Evolutionary conservation across 1,284 basidiomycete genomes (phyloP).

Genomic region (Rhodotorula sp.): DNA sequence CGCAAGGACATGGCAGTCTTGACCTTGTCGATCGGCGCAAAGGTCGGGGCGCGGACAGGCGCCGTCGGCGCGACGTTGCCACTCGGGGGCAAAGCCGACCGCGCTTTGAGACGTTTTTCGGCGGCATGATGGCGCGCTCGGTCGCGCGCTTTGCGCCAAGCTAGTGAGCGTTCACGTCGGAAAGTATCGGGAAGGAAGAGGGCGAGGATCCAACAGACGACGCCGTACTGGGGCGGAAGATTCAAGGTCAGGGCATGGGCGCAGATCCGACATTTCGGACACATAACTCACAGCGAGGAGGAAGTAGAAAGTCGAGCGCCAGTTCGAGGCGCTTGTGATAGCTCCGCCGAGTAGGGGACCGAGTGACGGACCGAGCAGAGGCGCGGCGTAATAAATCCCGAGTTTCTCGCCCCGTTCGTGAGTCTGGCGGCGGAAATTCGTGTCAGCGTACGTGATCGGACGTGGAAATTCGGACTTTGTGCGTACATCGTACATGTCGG

Average conservation of each 20-base stretch:
- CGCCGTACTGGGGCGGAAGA: constrained; percentile 25
- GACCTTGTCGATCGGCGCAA: constrained; percentile 25
- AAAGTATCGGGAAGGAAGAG: constrained; percentile 65
- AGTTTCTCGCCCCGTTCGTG: constrained; percentile 74
- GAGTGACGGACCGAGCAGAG: constrained; percentile 4
- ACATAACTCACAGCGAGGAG: constrained; percentile 49
- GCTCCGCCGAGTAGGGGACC: constrained; percentile 43
- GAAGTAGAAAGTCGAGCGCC: constrained; percentile 77
- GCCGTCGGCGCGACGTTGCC: not conserved
- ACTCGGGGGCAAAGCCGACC: constrained; percentile 14
- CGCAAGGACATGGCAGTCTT: constrained; percentile 23
- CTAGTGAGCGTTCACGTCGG: constrained; percentile 70
- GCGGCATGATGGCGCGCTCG: constrained; percentile 34
- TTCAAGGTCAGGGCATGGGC: no score
- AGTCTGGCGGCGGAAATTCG: constrained; percentile 50
- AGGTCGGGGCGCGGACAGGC: not conserved
- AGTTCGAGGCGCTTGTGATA: constrained; percentile 49
- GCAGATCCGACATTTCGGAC: not conserved
- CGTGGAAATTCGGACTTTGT: not conserved
- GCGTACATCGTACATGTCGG: constrained; percentile 47
- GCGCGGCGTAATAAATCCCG: constrained; percentile 65
- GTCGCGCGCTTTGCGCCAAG: constrained; percentile 51
- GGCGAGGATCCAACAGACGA: constrained; percentile 24
- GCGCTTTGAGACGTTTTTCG: constrained; percentile 33
- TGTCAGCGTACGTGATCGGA: no score